Conservation (phyloP, 2,329 filamentous ascomycete genomes). For the Didymosphaeria variabile region DNA sequence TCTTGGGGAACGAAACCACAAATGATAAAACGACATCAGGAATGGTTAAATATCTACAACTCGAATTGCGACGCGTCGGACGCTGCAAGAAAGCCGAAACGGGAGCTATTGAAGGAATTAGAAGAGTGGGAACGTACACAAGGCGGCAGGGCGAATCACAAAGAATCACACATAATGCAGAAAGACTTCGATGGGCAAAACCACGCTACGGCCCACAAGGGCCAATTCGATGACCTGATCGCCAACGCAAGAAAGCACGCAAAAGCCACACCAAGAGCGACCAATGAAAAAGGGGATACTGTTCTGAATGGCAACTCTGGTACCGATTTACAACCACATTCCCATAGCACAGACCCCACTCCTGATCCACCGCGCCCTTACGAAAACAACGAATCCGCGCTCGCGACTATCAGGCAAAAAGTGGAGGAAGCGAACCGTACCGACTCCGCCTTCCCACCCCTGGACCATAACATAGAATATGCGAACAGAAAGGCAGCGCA, state of each 20-base stretch:
- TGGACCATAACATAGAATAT: conserved; percentile 16
- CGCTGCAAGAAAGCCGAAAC: conserved; percentile 69
- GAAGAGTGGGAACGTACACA: conserved; percentile 88
- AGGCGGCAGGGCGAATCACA: conserved; percentile 62
- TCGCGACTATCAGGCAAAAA: conserved; percentile 34
- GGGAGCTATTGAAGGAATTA: conserved; percentile 78
- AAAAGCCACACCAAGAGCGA: conserved; percentile 38
- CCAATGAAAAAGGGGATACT: conserved; percentile 15
- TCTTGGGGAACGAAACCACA: conserved; percentile 72
- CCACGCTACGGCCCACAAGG: conserved; percentile 77
- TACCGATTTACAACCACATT: conserved; percentile 6
- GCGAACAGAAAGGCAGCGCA: conserved; percentile 2
- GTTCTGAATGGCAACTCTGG: not conserved
- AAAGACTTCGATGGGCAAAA: conserved; percentile 87
- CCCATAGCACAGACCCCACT: conserved; percentile 1
- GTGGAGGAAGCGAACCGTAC: conserved; percentile 29
- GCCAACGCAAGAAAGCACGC: conserved; percentile 71
- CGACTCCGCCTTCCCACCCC: conserved; percentile 19
- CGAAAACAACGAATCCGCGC: conserved; percentile 36
- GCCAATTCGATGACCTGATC: conserved; percentile 82
- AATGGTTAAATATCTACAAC: conserved; percentile 97
- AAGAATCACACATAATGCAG: conserved; percentile 68
- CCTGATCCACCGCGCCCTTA: conserved; percentile 20
- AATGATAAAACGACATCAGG: conserved; percentile 82
- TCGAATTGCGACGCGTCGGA: conserved; percentile 88